A percentile compares a stretch with the other conserved stretches of the same genome.
These are phyloP conservation scores for Imleria badia DNA, from an alignment of 768 basidiomycete species.

Conservation along the genomic window DNA sequence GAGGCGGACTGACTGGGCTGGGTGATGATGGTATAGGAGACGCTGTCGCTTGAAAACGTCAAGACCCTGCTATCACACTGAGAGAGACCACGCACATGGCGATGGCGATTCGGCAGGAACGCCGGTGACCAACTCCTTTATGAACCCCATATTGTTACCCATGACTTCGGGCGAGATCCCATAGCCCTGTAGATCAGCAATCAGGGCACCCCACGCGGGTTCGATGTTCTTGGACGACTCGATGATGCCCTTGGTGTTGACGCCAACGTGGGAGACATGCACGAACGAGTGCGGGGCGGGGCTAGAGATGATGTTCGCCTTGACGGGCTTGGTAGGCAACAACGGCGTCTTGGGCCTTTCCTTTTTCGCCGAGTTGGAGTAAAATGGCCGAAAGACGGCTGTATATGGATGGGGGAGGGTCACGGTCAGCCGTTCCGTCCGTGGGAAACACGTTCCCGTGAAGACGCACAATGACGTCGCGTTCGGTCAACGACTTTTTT, in stretches of 20 bases:
- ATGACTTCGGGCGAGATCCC: constrained; percentile 35
- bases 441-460: neutral
- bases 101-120: constrained; percentile 1
- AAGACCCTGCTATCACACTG: neutral
- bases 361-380: constrained; percentile 27
- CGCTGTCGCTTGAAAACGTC: neutral
- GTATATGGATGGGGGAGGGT: too few species aligned
- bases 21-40: constrained; percentile 11
- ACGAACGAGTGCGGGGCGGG: constrained; percentile 62
- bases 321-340: constrained; percentile 35
- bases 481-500: constrained; percentile 57
- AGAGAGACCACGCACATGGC: constrained; percentile 11
- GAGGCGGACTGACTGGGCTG: constrained; percentile 6
- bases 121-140: constrained; percentile 29
- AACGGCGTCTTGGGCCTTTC: constrained; percentile 37
- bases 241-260: constrained; percentile 48
- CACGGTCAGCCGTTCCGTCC: constrained; percentile 1
- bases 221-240: constrained; percentile 56
- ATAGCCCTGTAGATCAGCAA: constrained; percentile 42
- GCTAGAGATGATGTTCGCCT: constrained; percentile 48
- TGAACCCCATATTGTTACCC: constrained; percentile 35
- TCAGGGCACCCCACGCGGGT: constrained; percentile 50
- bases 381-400: constrained; percentile 31
- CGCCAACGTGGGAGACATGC: constrained; percentile 65
- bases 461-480: constrained; percentile 39